Base-by-base conservation (phyloP, 768 basidiomycete genomes). In the Phaeotremella fagi region DNA sequence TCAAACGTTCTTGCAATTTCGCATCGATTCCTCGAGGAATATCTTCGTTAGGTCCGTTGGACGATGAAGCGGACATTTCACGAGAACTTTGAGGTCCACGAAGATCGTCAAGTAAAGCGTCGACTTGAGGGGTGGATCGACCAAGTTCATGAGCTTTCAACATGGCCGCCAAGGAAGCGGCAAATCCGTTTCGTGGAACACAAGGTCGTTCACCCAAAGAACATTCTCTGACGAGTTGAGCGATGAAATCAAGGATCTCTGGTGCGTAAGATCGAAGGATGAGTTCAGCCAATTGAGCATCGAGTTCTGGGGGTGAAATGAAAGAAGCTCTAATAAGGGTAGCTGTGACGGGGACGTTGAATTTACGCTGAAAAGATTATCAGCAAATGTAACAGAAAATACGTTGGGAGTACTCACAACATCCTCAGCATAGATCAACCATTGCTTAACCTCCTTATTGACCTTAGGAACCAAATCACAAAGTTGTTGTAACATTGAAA, bases 371-470 rank as follows among this genome's bases (percentile, higher is more conserved):
- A 6, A 18, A 24, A 66, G 27, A 15, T 57, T 49, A 37, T 42
- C 16, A 31, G 29, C 60, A 46, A 60, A 51, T 47, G 31, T 1
- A 28, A 6, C 14, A 24, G 18, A 12, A 18, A 43, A 60, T 16
- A 18, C 22, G 25, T 12, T n/a, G 26, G 22, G 20, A 24, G 20
- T 4, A 77, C 83, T 51, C 51, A 91, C 90, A 78, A 92, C 88
- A 70, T 99, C 95, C 70, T 98, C 92, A 3, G 95, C 88, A 70
- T 90, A 95, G 41, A 97, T 77, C 44, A 99, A 78, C 95, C 95
- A 99, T 1, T 87, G 88, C 45, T 91, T 87, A 4, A 94, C 95
- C 76, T 99, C 95, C 74, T 91, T 91, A 16, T 87, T 88, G 41
- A 97, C 94, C 60, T 94, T 89, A 61, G 88, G 85, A 58, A 90